These are phyloP conservation scores for Xylaria hypoxylon DNA, from an alignment of 2,329 filamentous ascomycete genomes.

Conservation along the genomic window DNA sequence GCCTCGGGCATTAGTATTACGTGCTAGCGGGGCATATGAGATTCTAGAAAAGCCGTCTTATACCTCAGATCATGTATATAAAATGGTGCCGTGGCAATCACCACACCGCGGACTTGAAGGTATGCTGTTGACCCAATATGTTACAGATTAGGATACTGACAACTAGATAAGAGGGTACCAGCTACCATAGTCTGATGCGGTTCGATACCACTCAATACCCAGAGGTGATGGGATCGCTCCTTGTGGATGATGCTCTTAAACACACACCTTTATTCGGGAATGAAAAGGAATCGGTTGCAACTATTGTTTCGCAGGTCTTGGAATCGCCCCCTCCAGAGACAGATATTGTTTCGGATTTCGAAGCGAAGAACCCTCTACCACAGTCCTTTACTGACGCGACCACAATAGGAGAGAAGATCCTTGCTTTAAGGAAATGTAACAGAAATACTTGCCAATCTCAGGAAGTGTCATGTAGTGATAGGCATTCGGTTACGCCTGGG, in stretches of 20 bases:
- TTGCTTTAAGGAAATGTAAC: slow-evolving; percentile 56
- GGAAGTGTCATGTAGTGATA: slow-evolving; percentile 36
- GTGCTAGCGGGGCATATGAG: slow-evolving; percentile 70
- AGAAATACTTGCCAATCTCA: slow-evolving; percentile 42
- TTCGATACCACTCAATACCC: slow-evolving; percentile 67
- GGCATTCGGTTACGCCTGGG: slow-evolving; percentile 30
- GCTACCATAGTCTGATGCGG: slow-evolving; percentile 68
- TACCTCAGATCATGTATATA: slow-evolving; percentile 68
- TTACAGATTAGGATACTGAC: slow-evolving; percentile 44
- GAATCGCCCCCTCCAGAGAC: slow-evolving; percentile 52
- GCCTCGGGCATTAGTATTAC: slow-evolving; percentile 69
- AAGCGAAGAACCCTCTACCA: slow-evolving; percentile 54
- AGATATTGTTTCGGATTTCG: slow-evolving; percentile 53
- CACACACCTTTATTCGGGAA: slow-evolving; percentile 69
- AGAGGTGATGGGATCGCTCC: slow-evolving; percentile 65
- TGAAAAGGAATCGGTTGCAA: slow-evolving; percentile 58
- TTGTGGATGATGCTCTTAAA: slow-evolving; percentile 65
- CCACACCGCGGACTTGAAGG: slow-evolving; percentile 69
- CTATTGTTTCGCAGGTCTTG: slow-evolving; percentile 58
- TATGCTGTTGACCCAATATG: slow-evolving; percentile 44
- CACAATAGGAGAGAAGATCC: slow-evolving; percentile 63
- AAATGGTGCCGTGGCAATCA: slow-evolving; percentile 70
- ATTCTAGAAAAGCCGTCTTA: slow-evolving; percentile 71
- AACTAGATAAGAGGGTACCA: slow-evolving; percentile 56
- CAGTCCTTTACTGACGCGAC: slow-evolving; percentile 56